Percentiles rank a stretch among this genome's conserved stretches.
Conservation (phyloP, 2,329 filamentous ascomycete genomes). For the Xenosphaeropsis pyriputrescens region DNA sequence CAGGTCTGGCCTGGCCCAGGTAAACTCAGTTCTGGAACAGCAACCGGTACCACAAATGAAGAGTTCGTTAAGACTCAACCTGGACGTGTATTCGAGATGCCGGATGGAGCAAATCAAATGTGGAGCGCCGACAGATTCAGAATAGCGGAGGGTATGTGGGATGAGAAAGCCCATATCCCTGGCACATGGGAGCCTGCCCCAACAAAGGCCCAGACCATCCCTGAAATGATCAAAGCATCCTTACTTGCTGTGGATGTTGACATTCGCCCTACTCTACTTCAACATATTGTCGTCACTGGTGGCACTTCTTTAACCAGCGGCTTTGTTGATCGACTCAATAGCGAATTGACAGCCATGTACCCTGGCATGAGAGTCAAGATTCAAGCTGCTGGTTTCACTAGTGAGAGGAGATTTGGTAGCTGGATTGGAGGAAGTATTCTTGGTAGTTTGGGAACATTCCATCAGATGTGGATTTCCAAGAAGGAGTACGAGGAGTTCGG, state of each 20-base stretch:
- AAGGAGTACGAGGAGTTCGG: constrained; percentile 98
- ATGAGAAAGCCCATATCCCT: constrained; percentile 59
- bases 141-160: constrained; percentile 81
- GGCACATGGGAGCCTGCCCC: constrained; percentile 26
- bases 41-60: constrained; percentile 49
- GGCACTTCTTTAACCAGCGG: constrained; percentile 78
- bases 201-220: constrained; percentile 65
- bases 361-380: constrained; percentile 80
- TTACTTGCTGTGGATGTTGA: constrained; percentile 79
- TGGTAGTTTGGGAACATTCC: constrained; percentile 89
- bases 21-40: constrained; percentile 33
- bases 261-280: constrained; percentile 65
- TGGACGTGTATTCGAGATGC: constrained; percentile 89
- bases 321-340: constrained; percentile 80
- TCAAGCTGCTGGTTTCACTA: constrained; percentile 71
- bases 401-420: constrained; percentile 79
- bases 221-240: constrained; percentile 64
- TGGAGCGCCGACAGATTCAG: constrained; percentile 81
- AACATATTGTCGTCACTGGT: constrained; percentile 87
- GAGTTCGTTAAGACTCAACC: constrained; percentile 60
- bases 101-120: constrained; percentile 90
- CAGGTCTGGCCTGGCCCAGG: constrained; percentile 81
- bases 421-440: constrained; percentile 97
- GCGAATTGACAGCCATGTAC: constrained; percentile 68
- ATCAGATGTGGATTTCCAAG: constrained; percentile 97